Percentiles rank a stretch among this genome's conserved stretches.
phyloP scores from a whole-genome alignment of 108 stramenopile genomes.

The Skeletonema tropicum region DNA sequence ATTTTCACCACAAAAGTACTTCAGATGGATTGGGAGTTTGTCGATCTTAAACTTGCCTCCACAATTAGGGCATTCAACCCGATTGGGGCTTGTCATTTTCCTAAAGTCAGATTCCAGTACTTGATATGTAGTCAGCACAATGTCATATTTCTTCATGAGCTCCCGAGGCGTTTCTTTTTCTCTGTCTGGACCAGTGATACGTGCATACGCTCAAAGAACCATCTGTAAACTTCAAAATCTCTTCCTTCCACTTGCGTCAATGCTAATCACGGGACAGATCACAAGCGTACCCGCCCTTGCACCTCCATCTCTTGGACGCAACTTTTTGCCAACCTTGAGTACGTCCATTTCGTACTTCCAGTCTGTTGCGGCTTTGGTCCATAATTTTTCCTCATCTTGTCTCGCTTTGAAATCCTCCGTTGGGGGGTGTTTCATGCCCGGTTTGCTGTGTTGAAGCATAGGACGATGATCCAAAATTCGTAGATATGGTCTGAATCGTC shows the following conservation, averaged over 20 bases:
- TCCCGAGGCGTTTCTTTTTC: slow-evolving; percentile 63
- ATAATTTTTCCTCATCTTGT: slow-evolving; percentile 68
- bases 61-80: slow-evolving; percentile 92
- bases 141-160: slow-evolving; percentile 87
- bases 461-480: slow-evolving; percentile 91
- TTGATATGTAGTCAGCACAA: slow-evolving; percentile 97
- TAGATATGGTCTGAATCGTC: slow-evolving; percentile 94
- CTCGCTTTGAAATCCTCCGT: slow-evolving; percentile 49
- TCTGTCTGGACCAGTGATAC: slow-evolving; percentile 93
- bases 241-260: slow-evolving; percentile 96
- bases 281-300: slow-evolving; percentile 89
- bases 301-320: slow-evolving; percentile 40
- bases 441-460: slow-evolving; percentile 65
- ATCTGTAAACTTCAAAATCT: slow-evolving; percentile 93
- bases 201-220: slow-evolving; percentile 80
- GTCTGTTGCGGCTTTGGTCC: slow-evolving; percentile 55
- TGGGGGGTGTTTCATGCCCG: slow-evolving; percentile 77
- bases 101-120: slow-evolving; percentile 94
- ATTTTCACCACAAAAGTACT: slow-evolving; percentile 95
- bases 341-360: slow-evolving; percentile 86
- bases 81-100: slow-evolving; percentile 91
- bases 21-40: slow-evolving; percentile 88
- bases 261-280: slow-evolving; percentile 95
- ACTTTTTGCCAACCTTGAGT: slow-evolving; percentile 65
- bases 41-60: slow-evolving; percentile 89